Evolutionary conservation across 2,329 filamentous ascomycete genomes (phyloP).

Genomic region (Aureobasidium sp.): DNA sequence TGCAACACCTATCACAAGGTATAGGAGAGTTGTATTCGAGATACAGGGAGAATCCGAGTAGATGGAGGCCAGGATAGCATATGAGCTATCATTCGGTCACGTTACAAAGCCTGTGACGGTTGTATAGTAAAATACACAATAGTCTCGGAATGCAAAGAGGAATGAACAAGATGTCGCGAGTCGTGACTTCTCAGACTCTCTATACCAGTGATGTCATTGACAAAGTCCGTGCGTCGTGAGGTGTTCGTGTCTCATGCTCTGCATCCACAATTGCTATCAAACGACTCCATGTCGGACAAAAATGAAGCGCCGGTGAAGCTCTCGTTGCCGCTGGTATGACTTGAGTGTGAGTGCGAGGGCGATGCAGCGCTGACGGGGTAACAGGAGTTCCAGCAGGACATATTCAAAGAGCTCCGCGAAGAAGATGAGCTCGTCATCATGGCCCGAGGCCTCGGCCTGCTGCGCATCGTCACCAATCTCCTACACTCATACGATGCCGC

Average conservation of each 20-base stretch:
- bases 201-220: not conserved
- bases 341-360: not conserved
- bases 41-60: not conserved
- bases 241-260: not conserved
- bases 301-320: conserved; percentile 60
- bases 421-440: conserved; percentile 93
- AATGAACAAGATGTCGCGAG: not conserved
- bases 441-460: conserved; percentile 82
- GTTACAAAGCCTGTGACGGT: no score
- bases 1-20: conserved; percentile 39
- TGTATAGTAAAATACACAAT: no score
- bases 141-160: not conserved
- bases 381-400: conserved; percentile 82
- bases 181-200: not conserved
- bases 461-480: conserved; percentile 90
- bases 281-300: conserved; percentile 17
- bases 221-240: not conserved
- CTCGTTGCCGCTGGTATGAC: conserved; percentile 60
- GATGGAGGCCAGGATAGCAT: not conserved
- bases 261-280: not conserved
- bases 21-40: conserved; percentile 39
- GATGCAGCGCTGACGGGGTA: not conserved
- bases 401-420: conserved; percentile 81
- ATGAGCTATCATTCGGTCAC: no score
- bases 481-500: conserved; percentile 95